Percentiles rank a stretch among this genome's conserved stretches.
Evolutionary conservation across 139 green algal genomes (phyloP).

Genomic region (Medakamo hakoo): DNA sequence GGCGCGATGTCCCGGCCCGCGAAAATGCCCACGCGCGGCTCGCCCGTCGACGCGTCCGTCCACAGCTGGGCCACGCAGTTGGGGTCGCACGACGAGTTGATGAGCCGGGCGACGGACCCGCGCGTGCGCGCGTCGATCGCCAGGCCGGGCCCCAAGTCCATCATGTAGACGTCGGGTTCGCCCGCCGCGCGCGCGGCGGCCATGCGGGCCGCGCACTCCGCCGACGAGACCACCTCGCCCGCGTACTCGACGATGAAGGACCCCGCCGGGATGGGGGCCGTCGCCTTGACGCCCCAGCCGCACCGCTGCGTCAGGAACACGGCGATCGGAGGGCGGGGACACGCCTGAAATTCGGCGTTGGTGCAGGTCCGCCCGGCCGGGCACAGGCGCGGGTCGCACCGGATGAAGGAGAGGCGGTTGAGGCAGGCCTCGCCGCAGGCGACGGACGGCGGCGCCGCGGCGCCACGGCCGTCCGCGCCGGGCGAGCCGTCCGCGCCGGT

Average conservation of each 20-base stretch:
- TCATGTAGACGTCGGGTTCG: slow-evolving; percentile 72
- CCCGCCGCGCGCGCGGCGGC: slow-evolving; percentile 27
- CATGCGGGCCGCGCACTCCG: slow-evolving; percentile 42
- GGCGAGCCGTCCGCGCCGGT: background rate
- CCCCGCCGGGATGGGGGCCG: slow-evolving; percentile 25
- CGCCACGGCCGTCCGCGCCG: slow-evolving; percentile 1
- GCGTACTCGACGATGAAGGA: slow-evolving; percentile 76
- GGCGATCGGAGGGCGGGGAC: slow-evolving; percentile 38
- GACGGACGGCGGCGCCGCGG: slow-evolving; percentile 2
- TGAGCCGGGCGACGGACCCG: slow-evolving; percentile 56
- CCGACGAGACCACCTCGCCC: slow-evolving; percentile 34
- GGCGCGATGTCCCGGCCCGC: slow-evolving; percentile 26
- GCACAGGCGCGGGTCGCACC: slow-evolving; percentile 57
- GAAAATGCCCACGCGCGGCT: slow-evolving; percentile 36
- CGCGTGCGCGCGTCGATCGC: slow-evolving; percentile 66
- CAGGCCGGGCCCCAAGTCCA: slow-evolving; percentile 54
- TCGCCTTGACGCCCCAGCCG: slow-evolving; percentile 48
- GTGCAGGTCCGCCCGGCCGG: slow-evolving; percentile 51
- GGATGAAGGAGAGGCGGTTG: slow-evolving; percentile 47
- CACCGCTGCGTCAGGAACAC: slow-evolving; percentile 56
- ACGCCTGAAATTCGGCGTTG: slow-evolving; percentile 59
- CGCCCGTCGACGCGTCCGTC: slow-evolving; percentile 38
- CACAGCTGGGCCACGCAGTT: slow-evolving; percentile 86
- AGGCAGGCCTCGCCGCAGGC: slow-evolving; percentile 45
- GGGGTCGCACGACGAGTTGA: slow-evolving; percentile 74